phyloP scores from a whole-genome alignment of 805 yeast species.

The Brettanomyces custersianus region DNA sequence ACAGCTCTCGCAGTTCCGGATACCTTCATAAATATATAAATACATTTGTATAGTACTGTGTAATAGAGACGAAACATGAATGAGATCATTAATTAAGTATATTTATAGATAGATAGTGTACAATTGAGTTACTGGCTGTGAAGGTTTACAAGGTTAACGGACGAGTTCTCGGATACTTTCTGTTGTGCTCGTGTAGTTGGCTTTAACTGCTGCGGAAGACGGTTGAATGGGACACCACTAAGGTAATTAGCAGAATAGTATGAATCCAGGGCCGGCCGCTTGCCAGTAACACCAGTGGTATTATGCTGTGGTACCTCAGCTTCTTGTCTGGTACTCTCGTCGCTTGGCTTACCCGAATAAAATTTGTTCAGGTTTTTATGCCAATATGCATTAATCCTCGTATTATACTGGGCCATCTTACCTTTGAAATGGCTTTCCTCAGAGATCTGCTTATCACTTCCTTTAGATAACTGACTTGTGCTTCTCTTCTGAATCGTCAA shows the following conservation, averaged over 20 bases:
- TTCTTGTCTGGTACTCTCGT: background rate
- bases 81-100: slow-evolving; percentile 1
- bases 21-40: slow-evolving; percentile 25
- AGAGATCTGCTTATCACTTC: background rate
- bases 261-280: too few species aligned
- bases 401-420: slow-evolving; percentile 5
- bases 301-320: background rate
- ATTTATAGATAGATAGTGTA: slow-evolving; percentile 1
- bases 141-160: slow-evolving; percentile 15
- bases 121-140: slow-evolving; percentile 9
- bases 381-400: slow-evolving; percentile 8
- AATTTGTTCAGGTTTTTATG: slow-evolving; percentile 2
- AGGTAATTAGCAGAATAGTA: background rate
- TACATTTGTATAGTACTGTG: slow-evolving; percentile 1
- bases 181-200: slow-evolving; percentile 26
- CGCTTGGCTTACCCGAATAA: background rate
- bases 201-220: slow-evolving; percentile 10
- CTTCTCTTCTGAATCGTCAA: slow-evolving; percentile 1
- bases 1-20: slow-evolving; percentile 41
- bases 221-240: background rate
- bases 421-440: slow-evolving; percentile 2
- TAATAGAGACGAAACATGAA: slow-evolving; percentile 4
- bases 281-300: too few species aligned
- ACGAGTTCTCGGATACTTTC: slow-evolving; percentile 10
- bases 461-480: background rate